A percentile compares a stretch with the other conserved stretches of the same genome.
Evolutionary conservation across 768 basidiomycete species (phyloP).

Genomic region (Phallus indusiatus): DNA sequence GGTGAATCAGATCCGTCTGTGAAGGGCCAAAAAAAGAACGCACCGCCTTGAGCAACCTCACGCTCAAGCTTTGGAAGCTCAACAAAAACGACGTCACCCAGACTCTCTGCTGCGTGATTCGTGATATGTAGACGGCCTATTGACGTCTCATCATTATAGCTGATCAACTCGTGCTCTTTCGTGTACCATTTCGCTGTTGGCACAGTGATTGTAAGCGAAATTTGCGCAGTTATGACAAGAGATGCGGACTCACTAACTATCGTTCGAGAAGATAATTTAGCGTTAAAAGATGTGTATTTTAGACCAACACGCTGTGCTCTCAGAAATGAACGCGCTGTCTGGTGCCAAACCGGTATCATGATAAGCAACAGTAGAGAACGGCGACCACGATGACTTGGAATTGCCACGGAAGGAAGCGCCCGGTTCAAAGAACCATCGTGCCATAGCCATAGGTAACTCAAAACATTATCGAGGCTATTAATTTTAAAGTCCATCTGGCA

Average conservation of each 20-base stretch:
- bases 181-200: slow-evolving; percentile 71
- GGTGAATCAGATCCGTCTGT: neutral
- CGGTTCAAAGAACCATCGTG: neutral
- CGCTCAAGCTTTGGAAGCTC: slow-evolving; percentile 69
- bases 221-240: neutral
- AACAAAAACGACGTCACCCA: slow-evolving; percentile 97
- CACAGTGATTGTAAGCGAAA: slow-evolving; percentile 5
- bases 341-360: slow-evolving; percentile 25
- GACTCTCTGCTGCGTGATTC: slow-evolving; percentile 79
- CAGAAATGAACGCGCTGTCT: slow-evolving; percentile 18
- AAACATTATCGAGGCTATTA: too few species aligned
- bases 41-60: slow-evolving; percentile 64
- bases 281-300: slow-evolving; percentile 18
- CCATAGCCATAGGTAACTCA: too few species aligned
- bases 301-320: slow-evolving; percentile 13
- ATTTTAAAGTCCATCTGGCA: too few species aligned
- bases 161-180: slow-evolving; percentile 77
- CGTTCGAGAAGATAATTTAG: slow-evolving; percentile 31
- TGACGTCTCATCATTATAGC: slow-evolving; percentile 66
- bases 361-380: neutral
- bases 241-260: slow-evolving; percentile 46
- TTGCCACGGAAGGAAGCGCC: neutral
- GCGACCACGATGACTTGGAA: neutral
- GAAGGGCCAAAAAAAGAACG: slow-evolving; percentile 20
- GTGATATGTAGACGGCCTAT: slow-evolving; percentile 82